A percentile compares a stretch with the other conserved stretches of the same genome.
Evolutionary conservation across 495 filamentous ascomycete genomes (phyloP).

Genomic region (Evernia prunastri): DNA sequence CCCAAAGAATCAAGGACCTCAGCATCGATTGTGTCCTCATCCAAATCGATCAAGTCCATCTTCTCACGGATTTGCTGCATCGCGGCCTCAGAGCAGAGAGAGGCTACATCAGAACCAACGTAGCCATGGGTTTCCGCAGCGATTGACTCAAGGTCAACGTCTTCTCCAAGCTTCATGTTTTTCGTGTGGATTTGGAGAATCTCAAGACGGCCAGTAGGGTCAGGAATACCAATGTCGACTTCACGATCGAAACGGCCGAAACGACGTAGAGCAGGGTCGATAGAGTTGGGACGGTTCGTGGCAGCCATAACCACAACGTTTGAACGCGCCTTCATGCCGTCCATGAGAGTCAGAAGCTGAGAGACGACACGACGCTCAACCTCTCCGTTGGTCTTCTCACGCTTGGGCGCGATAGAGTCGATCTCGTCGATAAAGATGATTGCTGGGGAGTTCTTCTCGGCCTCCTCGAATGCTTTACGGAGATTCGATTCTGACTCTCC

Average conservation of each 20-base stretch:
- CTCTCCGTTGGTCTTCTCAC: constrained; percentile 99
- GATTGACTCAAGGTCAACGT: constrained; percentile 94
- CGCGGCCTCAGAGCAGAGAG: constrained; percentile 97
- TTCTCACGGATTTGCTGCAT: constrained; percentile 99
- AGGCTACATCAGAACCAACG: constrained; percentile 96
- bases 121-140: constrained; percentile 98
- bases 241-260: constrained; percentile 98
- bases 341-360: constrained; percentile 95
- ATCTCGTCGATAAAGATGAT: constrained; percentile 99
- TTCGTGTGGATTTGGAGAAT: constrained; percentile 99
- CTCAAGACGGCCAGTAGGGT: constrained; percentile 97
- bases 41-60: constrained; percentile 99
- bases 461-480: constrained; percentile 96
- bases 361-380: constrained; percentile 98
- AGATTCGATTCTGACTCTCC: constrained; percentile 98
- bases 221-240: constrained; percentile 95
- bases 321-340: constrained; percentile 98
- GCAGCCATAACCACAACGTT: constrained; percentile 99
- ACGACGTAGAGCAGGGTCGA: constrained; percentile 88
- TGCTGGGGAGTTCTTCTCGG: constrained; percentile 97
- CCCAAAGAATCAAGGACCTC: constrained; percentile 97
- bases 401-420: constrained; percentile 97
- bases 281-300: constrained; percentile 94
- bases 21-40: constrained; percentile 97
- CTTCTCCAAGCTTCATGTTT: constrained; percentile 99